These are phyloP conservation scores for Lyophyllum semitale DNA, from an alignment of 768 basidiomycete species.

Conservation along the genomic window DNA sequence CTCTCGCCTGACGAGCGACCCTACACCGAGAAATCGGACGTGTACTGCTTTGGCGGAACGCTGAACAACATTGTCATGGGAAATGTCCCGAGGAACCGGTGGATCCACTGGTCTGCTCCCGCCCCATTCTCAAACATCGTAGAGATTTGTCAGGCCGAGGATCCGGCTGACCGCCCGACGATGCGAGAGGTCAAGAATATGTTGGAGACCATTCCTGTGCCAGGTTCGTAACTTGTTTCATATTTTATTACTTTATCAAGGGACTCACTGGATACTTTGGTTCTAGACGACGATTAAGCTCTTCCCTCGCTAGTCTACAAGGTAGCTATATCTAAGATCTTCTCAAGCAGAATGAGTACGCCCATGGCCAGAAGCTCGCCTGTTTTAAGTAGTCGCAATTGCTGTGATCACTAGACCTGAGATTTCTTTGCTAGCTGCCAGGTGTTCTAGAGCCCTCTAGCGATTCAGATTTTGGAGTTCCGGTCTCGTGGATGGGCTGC, in stretches of 20 bases:
- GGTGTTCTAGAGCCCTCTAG: too few relatives aligned
- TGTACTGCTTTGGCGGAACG: slow-evolving; percentile 1
- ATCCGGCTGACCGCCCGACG: slow-evolving; percentile 2
- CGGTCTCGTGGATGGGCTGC: too few relatives aligned
- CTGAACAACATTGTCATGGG: not conserved
- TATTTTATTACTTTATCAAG: not conserved
- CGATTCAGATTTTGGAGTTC: too few relatives aligned
- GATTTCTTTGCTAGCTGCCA: too few relatives aligned
- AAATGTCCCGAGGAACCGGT: not conserved
- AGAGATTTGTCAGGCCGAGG: not conserved
- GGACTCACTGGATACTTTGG: not conserved
- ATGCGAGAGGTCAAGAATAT: slow-evolving; percentile 4
- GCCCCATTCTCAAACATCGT: not conserved
- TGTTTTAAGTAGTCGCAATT: too few relatives aligned
- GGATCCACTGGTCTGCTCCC: not conserved
- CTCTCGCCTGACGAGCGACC: not conserved
- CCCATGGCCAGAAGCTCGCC: too few relatives aligned
- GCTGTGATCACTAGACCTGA: too few relatives aligned
- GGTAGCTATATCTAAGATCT: too few relatives aligned
- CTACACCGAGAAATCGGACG: slow-evolving; percentile 2
- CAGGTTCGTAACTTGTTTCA: not conserved
- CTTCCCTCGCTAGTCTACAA: too few relatives aligned
- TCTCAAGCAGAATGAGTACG: too few relatives aligned
- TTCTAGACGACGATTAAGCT: not conserved
- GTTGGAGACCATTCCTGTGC: not conserved